These are phyloP conservation scores for Aureobasidium vineae DNA, from an alignment of 2,329 filamentous ascomycete genomes.

Conservation along the genomic window DNA sequence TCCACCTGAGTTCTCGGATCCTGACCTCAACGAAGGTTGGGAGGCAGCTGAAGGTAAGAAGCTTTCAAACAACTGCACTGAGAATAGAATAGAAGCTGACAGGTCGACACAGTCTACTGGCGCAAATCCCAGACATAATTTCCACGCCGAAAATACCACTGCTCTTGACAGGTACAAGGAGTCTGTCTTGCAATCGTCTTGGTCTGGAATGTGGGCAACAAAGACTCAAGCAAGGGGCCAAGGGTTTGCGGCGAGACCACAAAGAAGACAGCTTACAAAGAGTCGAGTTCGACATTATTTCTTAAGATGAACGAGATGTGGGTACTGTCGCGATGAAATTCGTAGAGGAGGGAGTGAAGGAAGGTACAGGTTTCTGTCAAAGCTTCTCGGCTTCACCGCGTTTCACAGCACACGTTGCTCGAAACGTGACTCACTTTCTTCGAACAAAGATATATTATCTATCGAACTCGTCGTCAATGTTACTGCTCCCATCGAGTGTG, in stretches of 20 bases:
- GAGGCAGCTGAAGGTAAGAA: neutral
- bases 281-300: neutral
- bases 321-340: neutral
- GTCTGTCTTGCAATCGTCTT: neutral
- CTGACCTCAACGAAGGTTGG: constrained; percentile 16
- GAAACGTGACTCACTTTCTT: neutral
- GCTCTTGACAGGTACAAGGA: neutral
- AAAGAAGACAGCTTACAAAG: neutral
- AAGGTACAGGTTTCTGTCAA: neutral
- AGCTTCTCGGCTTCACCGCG: neutral
- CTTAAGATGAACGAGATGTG: neutral
- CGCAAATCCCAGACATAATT: constrained; percentile 9
- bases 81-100: neutral
- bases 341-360: neutral
- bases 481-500: neutral
- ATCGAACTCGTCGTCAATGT: neutral
- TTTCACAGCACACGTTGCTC: neutral
- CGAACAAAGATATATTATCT: neutral
- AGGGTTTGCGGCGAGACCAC: neutral
- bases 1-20: constrained; percentile 10
- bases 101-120: neutral
- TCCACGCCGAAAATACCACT: neutral
- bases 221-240: constrained; percentile 1
- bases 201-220: constrained; percentile 13
- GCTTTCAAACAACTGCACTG: neutral